Evolutionary conservation across 257 asterid genomes (phyloP).

Genomic region (Primulina tabacum): DNA sequence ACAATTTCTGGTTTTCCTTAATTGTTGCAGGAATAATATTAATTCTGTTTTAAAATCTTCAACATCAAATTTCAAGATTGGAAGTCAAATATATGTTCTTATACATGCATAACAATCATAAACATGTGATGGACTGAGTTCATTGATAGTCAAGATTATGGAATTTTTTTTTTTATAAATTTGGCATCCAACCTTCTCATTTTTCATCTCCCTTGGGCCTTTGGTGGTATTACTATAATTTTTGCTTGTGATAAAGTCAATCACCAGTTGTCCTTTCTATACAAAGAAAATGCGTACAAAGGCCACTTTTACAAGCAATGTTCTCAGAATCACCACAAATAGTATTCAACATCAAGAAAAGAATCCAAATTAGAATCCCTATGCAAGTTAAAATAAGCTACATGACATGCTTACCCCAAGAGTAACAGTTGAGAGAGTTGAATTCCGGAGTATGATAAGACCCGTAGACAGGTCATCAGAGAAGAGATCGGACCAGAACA

Average conservation of each 20-base stretch:
- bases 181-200: not conserved
- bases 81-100: not conserved
- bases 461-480: conserved; percentile 54
- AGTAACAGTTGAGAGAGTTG: conserved; percentile 68
- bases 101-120: not conserved
- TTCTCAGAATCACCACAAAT: not conserved
- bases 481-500: conserved; percentile 84
- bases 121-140: not conserved
- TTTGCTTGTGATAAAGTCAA: not conserved
- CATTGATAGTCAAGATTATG: not conserved
- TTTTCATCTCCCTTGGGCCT: not conserved
- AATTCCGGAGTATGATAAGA: conserved; percentile 59
- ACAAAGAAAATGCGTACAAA: not conserved
- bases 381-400: conserved; percentile 21
- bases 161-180: no score
- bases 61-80: not conserved
- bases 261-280: not conserved
- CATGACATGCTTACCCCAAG: conserved; percentile 62
- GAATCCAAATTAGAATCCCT: not conserved
- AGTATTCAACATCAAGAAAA: not conserved
- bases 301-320: not conserved
- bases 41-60: not conserved
- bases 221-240: not conserved
- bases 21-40: not conserved
- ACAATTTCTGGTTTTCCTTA: not conserved